These are phyloP conservation scores for Babesia gibsoni DNA, from an alignment of 169 alveolate genomes.

Conservation along the genomic window DNA sequence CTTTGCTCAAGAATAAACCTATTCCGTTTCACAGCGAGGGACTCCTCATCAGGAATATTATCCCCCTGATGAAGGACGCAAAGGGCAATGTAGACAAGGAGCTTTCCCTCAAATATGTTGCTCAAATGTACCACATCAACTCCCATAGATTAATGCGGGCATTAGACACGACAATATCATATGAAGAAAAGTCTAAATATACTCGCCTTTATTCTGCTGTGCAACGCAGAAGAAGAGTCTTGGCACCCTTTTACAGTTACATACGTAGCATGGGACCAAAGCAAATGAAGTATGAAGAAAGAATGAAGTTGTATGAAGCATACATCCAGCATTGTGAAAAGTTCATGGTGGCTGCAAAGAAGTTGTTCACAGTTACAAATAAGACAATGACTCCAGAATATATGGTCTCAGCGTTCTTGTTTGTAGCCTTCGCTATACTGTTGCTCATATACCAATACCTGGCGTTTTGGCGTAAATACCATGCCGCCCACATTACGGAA, in stretches of 20 bases:
- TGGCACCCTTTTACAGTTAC: constrained; percentile 17
- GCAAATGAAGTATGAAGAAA: neutral
- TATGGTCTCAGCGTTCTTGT: neutral
- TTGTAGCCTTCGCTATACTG: neutral
- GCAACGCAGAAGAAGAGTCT: neutral
- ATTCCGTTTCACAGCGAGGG: constrained; percentile 50
- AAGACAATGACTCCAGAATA: constrained; percentile 14
- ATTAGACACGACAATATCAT: constrained; percentile 29
- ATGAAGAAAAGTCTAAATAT: neutral
- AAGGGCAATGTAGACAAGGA: constrained; percentile 22
- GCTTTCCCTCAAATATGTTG: constrained; percentile 25
- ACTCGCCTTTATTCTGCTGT: neutral
- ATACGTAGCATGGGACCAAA: constrained; percentile 33
- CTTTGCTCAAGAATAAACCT: constrained; percentile 37
- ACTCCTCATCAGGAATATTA: constrained; percentile 3
- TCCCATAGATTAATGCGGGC: constrained; percentile 33
- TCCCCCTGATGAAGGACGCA: constrained; percentile 36
- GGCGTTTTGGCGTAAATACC: constrained; percentile 1
- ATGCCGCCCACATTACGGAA: neutral
- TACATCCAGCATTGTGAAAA: constrained; percentile 26
- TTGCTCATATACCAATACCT: neutral
- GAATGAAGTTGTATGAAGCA: neutral
- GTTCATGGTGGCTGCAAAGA: neutral
- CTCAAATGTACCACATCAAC: constrained; percentile 39
- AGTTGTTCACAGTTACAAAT: neutral